phyloP scores from a whole-genome alignment of 2,329 filamentous ascomycete genomes.

The Monascus ruber region DNA sequence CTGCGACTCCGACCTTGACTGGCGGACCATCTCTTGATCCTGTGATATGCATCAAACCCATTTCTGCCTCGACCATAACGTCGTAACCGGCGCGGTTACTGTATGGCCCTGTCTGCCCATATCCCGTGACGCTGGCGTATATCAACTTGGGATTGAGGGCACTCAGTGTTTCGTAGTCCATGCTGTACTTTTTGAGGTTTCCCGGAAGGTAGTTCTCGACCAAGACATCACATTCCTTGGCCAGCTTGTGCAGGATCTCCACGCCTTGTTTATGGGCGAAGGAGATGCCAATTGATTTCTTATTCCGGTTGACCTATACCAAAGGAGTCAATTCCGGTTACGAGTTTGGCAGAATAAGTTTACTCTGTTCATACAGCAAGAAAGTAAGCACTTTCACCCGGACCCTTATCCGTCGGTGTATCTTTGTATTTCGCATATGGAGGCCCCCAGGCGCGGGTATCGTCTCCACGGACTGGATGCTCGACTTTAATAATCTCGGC shows the following conservation, averaged over 20 bases:
- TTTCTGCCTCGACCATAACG: constrained; percentile 98
- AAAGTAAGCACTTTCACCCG: constrained; percentile 92
- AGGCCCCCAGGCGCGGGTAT: constrained; percentile 92
- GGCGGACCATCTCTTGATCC: constrained; percentile 77
- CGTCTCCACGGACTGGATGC: constrained; percentile 81
- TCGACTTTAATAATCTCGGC: constrained; percentile 97
- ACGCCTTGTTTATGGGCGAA: constrained; percentile 79
- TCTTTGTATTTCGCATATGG: constrained; percentile 73
- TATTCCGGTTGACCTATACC: constrained; percentile 81
- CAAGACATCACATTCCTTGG: constrained; percentile 74
- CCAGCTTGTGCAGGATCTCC: constrained; percentile 75
- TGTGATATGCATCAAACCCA: constrained; percentile 98
- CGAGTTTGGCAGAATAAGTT: no score
- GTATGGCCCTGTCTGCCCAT: constrained; percentile 91
- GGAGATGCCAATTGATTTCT: constrained; percentile 83
- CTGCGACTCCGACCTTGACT: constrained; percentile 93
- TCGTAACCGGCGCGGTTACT: constrained; percentile 84
- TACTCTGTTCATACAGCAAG: constrained; percentile 52
- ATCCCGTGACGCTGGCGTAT: constrained; percentile 94
- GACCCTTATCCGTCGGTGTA: constrained; percentile 42
- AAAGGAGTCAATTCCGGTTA: constrained; percentile 2
- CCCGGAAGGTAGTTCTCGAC: constrained; percentile 96
- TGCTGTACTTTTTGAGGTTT: constrained; percentile 73
- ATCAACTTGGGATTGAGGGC: constrained; percentile 77
- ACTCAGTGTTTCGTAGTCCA: constrained; percentile 74